Evolutionary conservation across 768 basidiomycete species (phyloP), one percentile per base, ranked within the genome.

Genomic region (Suillus plorans): DNA sequence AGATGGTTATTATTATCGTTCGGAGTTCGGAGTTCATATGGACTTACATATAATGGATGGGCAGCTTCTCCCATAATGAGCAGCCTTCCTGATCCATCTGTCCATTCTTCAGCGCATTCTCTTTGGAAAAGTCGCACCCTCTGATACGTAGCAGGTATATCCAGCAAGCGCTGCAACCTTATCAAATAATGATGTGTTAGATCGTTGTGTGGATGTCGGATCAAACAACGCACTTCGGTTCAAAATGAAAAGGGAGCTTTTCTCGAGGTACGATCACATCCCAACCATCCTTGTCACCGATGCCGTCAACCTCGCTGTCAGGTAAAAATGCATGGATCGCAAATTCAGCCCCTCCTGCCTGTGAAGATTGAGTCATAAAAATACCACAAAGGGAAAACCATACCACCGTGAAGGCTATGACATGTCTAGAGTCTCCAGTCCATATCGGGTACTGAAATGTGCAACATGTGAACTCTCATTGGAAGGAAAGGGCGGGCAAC

Each of bases 61-160:
- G 85, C 86, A 9, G 87, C 84, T 66, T 89, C 86, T 57, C 87
- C 84, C 53, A 87, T 80, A 41, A 89, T 70, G 31, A 85, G 83
- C 45, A 87, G 69, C 64, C 81, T 79, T 37, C 82, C 84, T 13
- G 78, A 70, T 39, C 84, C 80, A 65, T 87, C 86, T 13, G 81
- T 81, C 75, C 85, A 81, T 37, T 78, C 81, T 31, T 87, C 85
- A n/a, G 84, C 73, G 36, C 77, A 74, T 20, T 74, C 65, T 20
- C 68, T 76, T 39, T 73, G 61, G 41, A 82, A 80, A 39, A 81
- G 69, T 37, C 77, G 73, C 13, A 82, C 74, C 2, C 81, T 79
- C 8, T 80, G 68, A 65, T 81, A 82, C 13, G 72, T 69, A 0
- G 80, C 76, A 5, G 74, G 69, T 4, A 73, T 69, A 8, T 72